These are phyloP conservation scores for Phytophthora ohioensis DNA, from an alignment of 352 stramenopile genomes.

Conservation along the genomic window DNA sequence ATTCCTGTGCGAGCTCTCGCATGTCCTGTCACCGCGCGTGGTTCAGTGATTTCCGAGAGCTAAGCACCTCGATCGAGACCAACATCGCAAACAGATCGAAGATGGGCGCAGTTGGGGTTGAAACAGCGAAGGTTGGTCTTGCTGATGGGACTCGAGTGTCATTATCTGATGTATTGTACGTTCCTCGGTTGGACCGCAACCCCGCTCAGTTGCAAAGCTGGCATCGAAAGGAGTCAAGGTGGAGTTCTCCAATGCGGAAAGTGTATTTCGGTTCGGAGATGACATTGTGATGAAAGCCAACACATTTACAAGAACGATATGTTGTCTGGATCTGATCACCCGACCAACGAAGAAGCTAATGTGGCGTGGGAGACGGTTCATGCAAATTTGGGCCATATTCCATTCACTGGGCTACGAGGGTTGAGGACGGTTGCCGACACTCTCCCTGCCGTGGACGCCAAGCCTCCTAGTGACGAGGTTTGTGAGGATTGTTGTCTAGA, in stretches of 20 bases:
- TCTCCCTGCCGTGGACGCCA: no score
- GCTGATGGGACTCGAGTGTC: no score
- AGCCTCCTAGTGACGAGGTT: no score
- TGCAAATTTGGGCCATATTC: not conserved
- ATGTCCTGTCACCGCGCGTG: not conserved
- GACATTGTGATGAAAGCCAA: not conserved
- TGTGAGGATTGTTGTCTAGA: not conserved
- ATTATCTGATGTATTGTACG: no score
- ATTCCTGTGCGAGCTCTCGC: not conserved
- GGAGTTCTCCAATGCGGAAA: not conserved
- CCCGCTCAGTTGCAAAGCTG: not conserved
- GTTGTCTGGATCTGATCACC: not conserved
- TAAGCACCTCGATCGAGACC: not conserved
- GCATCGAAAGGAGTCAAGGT: not conserved
- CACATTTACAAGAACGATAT: not conserved
- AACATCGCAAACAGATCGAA: not conserved
- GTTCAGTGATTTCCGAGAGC: slow-evolving; percentile 1
- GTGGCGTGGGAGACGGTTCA: not conserved
- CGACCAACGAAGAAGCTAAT: not conserved
- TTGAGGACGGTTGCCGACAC: not conserved
- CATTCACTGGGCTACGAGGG: not conserved
- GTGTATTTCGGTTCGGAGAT: not conserved
- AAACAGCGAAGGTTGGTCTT: no score
- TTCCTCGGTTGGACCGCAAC: no score
- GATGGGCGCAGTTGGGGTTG: no score